phyloP scores from a whole-genome alignment of 495 filamentous ascomycete genomes.

The Penicillium bialowiezense region DNA sequence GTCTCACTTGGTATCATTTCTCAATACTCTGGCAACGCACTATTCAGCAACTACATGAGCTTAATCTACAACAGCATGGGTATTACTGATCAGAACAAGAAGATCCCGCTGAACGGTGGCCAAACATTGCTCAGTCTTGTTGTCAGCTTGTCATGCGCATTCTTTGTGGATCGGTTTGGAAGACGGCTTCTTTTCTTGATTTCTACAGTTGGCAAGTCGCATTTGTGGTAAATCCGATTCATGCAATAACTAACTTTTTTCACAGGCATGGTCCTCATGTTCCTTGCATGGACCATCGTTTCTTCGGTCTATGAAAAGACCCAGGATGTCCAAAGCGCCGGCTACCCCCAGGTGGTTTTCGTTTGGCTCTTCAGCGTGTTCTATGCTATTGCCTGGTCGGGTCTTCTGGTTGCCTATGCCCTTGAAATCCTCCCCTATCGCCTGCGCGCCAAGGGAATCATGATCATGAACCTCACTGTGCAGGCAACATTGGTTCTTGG shows the following conservation, averaged over 20 bases:
- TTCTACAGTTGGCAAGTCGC: constrained; percentile 42
- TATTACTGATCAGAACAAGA: constrained; percentile 42
- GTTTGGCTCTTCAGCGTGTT: constrained; percentile 56
- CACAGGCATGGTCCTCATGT: constrained; percentile 49
- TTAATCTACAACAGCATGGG: constrained; percentile 56
- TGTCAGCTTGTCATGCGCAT: constrained; percentile 51
- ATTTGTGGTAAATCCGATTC: no score
- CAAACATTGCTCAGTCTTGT: constrained; percentile 34
- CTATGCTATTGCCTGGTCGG: constrained; percentile 59
- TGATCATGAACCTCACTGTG: constrained; percentile 59
- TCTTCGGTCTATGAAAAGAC: constrained; percentile 51
- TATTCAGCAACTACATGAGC: constrained; percentile 59
- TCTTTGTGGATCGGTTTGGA: constrained; percentile 55
- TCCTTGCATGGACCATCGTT: constrained; percentile 53
- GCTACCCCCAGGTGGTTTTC: constrained; percentile 55
- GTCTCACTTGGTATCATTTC: constrained; percentile 54
- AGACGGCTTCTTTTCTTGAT: constrained; percentile 54
- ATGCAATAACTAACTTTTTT: not conserved
- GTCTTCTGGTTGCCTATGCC: constrained; percentile 58
- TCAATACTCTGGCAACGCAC: constrained; percentile 64
- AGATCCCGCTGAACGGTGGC: constrained; percentile 33
- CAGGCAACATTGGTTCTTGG: constrained; percentile 54
- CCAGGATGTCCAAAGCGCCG: constrained; percentile 38
- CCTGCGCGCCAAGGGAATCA: constrained; percentile 65
- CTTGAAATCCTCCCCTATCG: constrained; percentile 64